Evolutionary conservation across 805 yeast species (phyloP).

Genomic region (Candida dajiaensis): DNA sequence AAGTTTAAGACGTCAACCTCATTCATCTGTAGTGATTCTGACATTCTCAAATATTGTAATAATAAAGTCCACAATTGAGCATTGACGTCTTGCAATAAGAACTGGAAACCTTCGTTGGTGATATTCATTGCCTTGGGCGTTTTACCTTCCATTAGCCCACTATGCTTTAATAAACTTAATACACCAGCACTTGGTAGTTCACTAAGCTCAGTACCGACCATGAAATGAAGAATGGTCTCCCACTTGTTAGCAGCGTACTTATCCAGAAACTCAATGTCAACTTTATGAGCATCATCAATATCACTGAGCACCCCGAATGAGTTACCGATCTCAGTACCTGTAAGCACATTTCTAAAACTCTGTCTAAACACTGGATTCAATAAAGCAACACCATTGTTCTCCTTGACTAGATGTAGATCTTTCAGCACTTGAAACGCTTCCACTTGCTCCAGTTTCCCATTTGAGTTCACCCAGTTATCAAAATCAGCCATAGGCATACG

Average conservation of each 20-base stretch:
- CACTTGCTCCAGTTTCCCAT: constrained; percentile 45
- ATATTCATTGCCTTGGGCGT: constrained; percentile 47
- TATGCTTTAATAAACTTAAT: constrained; percentile 63
- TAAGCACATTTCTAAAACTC: constrained; percentile 75
- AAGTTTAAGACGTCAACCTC: constrained; percentile 94
- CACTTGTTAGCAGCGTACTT: constrained; percentile 80
- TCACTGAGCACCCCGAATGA: constrained; percentile 75
- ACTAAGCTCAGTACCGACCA: constrained; percentile 87
- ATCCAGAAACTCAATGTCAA: constrained; percentile 64
- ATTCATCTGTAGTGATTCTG: constrained; percentile 84
- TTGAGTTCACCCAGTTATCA: constrained; percentile 68
- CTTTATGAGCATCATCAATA: constrained; percentile 47
- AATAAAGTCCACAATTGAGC: constrained; percentile 93
- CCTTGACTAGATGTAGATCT: constrained; percentile 68
- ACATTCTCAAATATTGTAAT: constrained; percentile 78
- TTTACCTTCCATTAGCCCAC: constrained; percentile 80
- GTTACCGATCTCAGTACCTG: constrained; percentile 64
- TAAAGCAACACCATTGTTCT: constrained; percentile 40
- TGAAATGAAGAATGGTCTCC: constrained; percentile 93
- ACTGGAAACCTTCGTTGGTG: constrained; percentile 92
- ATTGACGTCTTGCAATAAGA: constrained; percentile 83
- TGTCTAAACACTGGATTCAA: constrained; percentile 69
- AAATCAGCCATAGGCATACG: constrained; percentile 63
- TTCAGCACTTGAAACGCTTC: constrained; percentile 78
- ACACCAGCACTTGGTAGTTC: constrained; percentile 78